Conservation (phyloP, 176 grass and related monocot species). For the Eleusine indica region DNA sequence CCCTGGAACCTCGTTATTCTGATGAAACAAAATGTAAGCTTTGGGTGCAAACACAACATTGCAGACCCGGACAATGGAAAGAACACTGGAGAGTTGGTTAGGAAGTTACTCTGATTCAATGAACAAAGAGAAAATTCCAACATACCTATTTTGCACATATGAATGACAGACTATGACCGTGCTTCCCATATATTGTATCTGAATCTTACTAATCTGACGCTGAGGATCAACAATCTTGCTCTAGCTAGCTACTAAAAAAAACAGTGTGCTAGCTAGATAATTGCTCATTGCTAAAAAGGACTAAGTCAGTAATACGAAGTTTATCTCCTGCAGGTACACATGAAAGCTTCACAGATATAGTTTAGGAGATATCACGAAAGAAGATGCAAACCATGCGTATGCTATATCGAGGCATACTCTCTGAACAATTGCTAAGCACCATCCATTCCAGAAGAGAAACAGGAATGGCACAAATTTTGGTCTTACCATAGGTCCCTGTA, state of each 20-base stretch:
- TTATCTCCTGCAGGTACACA: slow-evolving; percentile 32
- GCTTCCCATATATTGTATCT: slow-evolving; percentile 1
- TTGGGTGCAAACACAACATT: slow-evolving; percentile 11
- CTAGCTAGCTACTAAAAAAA: slow-evolving; percentile 36
- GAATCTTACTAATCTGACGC: background rate
- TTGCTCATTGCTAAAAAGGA: background rate
- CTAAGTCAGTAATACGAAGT: background rate
- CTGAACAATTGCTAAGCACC: slow-evolving; percentile 37
- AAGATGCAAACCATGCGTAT: background rate
- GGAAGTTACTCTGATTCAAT: background rate
- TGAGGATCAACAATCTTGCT: background rate
- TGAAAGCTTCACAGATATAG: background rate
- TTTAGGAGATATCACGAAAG: background rate
- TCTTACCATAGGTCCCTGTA: slow-evolving; percentile 57
- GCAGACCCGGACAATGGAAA: background rate
- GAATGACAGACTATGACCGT: slow-evolving; percentile 5
- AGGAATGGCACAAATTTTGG: slow-evolving; percentile 37
- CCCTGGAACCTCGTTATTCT: slow-evolving; percentile 30
- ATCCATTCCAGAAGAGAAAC: slow-evolving; percentile 27
- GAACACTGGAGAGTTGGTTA: slow-evolving; percentile 1
- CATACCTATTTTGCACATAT: slow-evolving; percentile 40
- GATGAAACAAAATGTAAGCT: slow-evolving; percentile 34
- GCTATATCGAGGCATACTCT: slow-evolving; percentile 30
- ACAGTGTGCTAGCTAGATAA: slow-evolving; percentile 38
- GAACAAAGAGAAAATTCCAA: slow-evolving; percentile 27